Base-by-base conservation (phyloP, 2,329 filamentous ascomycete genomes). In the Fusarium citri region DNA sequence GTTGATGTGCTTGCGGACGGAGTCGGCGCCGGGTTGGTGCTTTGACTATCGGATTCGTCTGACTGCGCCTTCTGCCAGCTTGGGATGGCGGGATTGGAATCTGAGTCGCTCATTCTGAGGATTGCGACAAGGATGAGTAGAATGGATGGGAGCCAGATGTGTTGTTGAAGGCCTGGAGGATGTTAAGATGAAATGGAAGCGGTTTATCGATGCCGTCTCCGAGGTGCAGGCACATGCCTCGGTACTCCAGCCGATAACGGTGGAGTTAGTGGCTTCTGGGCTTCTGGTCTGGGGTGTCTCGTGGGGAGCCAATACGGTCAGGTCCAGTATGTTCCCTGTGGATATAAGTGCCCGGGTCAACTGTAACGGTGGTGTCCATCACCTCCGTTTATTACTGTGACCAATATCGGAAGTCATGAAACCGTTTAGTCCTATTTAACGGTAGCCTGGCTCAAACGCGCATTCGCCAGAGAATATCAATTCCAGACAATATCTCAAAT, bases 81-180 rank as follows among this genome's bases (percentile, higher is more conserved):
- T 20, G 79, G 79, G n/a, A 77, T 75, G 59, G 65, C 70, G 18
- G 76, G 66, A 25, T 72, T 76, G 8, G 76, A 71, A 61, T 80
- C 74, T 14, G 78, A 69, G 65, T 80, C 78, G 61, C 76, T 73
- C 80, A 81, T 81, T 25, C 28, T 74, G 51, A 40, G 20, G n/a
- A 28, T 12, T 28, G 6, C 4, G 15, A 26, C 20, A 28, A 25
- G 23, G 45, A 30, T 40, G 30, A 16, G 5, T 42, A 43, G 11
- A 10, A 45, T 14, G 31, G 15, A 9, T 43, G 12, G 8, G 22
- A 22, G 16, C 45, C 22, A 40, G 47, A 18, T n/a, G 41, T 25
- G 26, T 12, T 22, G 40, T 20, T 16, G 47, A 59, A 41, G 22
- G 28, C 12, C 47, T n/a, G 16, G 30, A 41, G 26, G 40, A 26